A percentile compares a stretch with the other conserved stretches of the same genome.
phyloP scores from a whole-genome alignment of 495 filamentous ascomycete species.

The Aspergillus bridgeri region DNA sequence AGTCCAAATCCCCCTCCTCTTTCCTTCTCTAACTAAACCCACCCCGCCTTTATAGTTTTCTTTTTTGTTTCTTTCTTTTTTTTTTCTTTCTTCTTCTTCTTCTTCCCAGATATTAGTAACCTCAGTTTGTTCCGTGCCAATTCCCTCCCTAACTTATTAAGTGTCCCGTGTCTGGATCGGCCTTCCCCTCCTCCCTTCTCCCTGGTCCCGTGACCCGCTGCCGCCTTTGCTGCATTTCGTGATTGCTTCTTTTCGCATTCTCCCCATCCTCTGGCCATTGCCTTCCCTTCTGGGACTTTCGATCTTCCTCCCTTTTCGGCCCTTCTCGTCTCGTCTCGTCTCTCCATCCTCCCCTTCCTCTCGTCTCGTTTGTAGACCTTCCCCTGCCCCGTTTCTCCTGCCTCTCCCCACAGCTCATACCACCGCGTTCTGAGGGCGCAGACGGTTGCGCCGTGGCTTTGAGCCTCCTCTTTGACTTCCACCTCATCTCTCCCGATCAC shows the following conservation, averaged over 20 bases:
- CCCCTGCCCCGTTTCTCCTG: neutral
- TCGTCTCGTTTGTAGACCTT: too few species aligned
- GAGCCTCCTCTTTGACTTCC: conserved; percentile 21
- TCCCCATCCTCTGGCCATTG: conserved; percentile 2
- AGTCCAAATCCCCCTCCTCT: conserved; percentile 1
- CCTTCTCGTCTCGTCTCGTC: conserved; percentile 4
- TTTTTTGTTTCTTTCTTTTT: too few species aligned
- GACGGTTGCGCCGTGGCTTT: conserved; percentile 42
- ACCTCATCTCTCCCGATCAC: conserved; percentile 14
- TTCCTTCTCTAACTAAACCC: neutral
- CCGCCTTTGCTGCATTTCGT: neutral
- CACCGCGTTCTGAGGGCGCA: conserved; percentile 28
- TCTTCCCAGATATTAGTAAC: too few species aligned
- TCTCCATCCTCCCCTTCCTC: neutral
- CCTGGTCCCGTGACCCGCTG: conserved; percentile 17
- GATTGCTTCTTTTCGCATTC: neutral
- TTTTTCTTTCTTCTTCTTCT: too few species aligned
- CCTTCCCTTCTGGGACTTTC: conserved; percentile 14
- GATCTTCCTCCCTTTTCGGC: conserved; percentile 4
- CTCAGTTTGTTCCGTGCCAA: too few species aligned
- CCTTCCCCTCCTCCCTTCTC: neutral
- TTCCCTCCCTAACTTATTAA: neutral
- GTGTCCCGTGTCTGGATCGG: conserved; percentile 1
- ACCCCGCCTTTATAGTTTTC: neutral
- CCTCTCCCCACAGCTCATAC: conserved; percentile 8